Percentiles rank a stretch among this genome's conserved stretches.
Conservation (phyloP, 2,329 filamentous ascomycete genomes). For the Colletotrichum sp. region DNA sequence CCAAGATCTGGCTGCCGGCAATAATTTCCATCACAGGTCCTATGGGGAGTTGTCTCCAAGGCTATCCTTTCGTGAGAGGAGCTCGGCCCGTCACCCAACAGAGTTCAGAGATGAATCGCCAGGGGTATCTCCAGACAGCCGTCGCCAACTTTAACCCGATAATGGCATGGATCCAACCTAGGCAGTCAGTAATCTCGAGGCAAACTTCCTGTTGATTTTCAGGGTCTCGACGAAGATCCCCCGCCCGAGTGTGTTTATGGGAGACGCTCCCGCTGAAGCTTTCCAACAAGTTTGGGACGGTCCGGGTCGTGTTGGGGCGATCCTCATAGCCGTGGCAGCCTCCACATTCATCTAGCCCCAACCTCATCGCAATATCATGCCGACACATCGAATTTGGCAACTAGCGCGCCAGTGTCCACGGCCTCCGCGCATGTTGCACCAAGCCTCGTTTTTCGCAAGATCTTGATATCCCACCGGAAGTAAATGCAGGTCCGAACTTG, state of each 20-base stretch:
- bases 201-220: not conserved
- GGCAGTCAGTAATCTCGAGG: not conserved
- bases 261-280: not conserved
- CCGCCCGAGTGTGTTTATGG: not conserved
- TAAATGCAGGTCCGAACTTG: not conserved
- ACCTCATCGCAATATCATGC: not conserved
- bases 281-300: not conserved
- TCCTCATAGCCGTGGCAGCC: not conserved
- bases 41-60: not conserved
- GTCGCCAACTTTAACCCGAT: not conserved
- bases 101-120: not conserved
- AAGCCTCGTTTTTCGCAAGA: not conserved
- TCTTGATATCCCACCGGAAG: not conserved
- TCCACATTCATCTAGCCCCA: not conserved
- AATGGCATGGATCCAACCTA: not conserved
- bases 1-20: not conserved
- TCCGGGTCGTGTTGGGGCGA: not conserved
- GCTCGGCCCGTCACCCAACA: not conserved
- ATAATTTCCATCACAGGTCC: not conserved
- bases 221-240: not conserved
- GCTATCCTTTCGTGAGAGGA: not conserved
- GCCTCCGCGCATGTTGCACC: not conserved
- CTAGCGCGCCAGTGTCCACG: not conserved
- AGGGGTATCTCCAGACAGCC: not conserved
- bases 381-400: not conserved